These are phyloP conservation scores for Globisporangium takayamanum DNA, from an alignment of 352 stramenopile species.

Conservation along the genomic window DNA sequence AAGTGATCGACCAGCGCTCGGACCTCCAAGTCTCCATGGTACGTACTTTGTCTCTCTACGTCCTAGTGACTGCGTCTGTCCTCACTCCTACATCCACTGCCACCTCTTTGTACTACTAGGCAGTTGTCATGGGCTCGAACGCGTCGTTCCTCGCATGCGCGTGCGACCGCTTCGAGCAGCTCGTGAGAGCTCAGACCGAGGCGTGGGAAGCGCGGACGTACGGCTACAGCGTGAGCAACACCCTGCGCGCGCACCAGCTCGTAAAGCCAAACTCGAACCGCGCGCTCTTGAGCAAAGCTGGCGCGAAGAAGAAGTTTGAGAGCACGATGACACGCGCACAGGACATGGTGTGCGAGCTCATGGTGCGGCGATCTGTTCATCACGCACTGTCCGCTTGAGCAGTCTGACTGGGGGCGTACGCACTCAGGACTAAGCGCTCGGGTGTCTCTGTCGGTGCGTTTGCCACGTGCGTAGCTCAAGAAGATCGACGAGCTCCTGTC, in stretches of 20 bases:
- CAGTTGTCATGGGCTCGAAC: constrained; percentile 68
- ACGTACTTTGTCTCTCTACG: neutral
- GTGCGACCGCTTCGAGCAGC: constrained; percentile 54
- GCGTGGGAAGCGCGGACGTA: constrained; percentile 65
- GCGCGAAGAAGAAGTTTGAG: constrained; percentile 80
- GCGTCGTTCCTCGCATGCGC: constrained; percentile 61
- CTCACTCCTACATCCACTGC: no score
- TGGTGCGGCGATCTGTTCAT: constrained; percentile 58
- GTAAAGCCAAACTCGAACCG: constrained; percentile 46
- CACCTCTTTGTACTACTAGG: no score
- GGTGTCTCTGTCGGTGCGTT: neutral
- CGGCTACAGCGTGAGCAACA: constrained; percentile 66
- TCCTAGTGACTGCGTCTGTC: neutral
- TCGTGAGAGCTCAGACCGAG: constrained; percentile 64
- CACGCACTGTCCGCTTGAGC: no score
- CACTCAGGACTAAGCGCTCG: neutral
- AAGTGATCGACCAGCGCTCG: constrained; percentile 64
- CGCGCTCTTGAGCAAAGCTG: constrained; percentile 46
- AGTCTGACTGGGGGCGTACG: no score
- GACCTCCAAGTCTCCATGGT: constrained; percentile 78
- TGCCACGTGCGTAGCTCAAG: constrained; percentile 50
- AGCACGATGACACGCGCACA: constrained; percentile 69
- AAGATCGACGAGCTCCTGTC: constrained; percentile 77
- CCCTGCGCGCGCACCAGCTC: constrained; percentile 21
- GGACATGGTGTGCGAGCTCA: constrained; percentile 80